A percentile compares a stretch with the other conserved stretches of the same genome.
These are phyloP conservation scores for Cornus controversa DNA, from an alignment of 148 eudicot species.

Conservation along the genomic window DNA sequence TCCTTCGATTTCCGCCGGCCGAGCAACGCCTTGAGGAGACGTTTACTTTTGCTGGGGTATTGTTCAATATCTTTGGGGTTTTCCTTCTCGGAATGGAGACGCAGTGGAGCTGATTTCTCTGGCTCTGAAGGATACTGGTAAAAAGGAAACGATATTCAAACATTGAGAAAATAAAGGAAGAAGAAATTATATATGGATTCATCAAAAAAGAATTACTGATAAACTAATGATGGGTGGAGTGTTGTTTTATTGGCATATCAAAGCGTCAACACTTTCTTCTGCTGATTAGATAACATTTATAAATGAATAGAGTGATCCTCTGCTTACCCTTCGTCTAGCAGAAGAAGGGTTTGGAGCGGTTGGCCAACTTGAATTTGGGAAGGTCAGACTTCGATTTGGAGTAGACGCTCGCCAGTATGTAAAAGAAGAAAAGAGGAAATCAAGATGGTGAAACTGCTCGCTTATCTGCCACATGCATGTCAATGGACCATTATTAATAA, in stretches of 20 bases:
- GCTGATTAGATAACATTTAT: neutral
- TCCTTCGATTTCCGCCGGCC: conserved; percentile 80
- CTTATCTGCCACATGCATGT: conserved; percentile 41
- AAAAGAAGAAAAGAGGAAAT: conserved; percentile 71
- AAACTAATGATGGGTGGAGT: neutral
- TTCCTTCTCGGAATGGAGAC: conserved; percentile 47
- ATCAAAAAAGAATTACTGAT: too few species aligned
- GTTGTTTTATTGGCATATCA: neutral
- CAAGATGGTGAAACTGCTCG: conserved; percentile 80
- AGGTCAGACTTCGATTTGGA: neutral
- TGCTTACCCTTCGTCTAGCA: conserved; percentile 55
- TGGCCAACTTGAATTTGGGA: conserved; percentile 34
- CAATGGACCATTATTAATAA: neutral
- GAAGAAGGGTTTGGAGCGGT: conserved; percentile 50
- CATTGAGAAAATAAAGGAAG: neutral
- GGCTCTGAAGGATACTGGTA: conserved; percentile 51
- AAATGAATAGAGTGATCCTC: neutral
- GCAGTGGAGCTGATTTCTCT: conserved; percentile 75
- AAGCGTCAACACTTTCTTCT: neutral
- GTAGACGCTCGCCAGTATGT: conserved; percentile 22
- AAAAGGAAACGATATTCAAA: conserved; percentile 10
- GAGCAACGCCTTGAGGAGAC: conserved; percentile 84
- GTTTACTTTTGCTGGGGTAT: conserved; percentile 74
- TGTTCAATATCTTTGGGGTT: conserved; percentile 51
- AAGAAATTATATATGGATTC: neutral